A percentile compares a stretch with the other conserved stretches of the same genome.
Conservation (phyloP, 352 stramenopile genomes). For the Pythium oligandrum region DNA sequence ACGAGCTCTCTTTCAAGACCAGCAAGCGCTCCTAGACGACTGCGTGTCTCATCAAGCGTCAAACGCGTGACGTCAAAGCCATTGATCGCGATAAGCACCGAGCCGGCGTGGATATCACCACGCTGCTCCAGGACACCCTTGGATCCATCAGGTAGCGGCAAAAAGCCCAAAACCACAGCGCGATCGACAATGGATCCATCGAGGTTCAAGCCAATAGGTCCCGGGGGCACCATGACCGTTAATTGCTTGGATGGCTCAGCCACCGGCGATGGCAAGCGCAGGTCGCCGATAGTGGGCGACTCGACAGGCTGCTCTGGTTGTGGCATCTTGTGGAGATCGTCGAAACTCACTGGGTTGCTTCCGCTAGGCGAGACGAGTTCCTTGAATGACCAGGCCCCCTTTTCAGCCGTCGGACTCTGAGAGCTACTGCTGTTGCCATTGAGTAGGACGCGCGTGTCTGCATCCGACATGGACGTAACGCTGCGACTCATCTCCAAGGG, state of each 20-base stretch:
- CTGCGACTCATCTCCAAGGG: constrained; percentile 1
- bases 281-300: constrained; percentile 22
- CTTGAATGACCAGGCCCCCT: constrained; percentile 16
- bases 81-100: constrained; percentile 62
- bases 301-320: background rate
- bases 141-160: constrained; percentile 46
- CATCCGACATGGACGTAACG: constrained; percentile 1
- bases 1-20: constrained; percentile 34
- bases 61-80: constrained; percentile 51
- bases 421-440: constrained; percentile 18
- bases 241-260: constrained; percentile 16
- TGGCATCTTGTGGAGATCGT: background rate
- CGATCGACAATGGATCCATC: constrained; percentile 37
- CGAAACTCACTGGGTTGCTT: constrained; percentile 1
- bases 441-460: constrained; percentile 19
- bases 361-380: constrained; percentile 13
- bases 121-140: constrained; percentile 46
- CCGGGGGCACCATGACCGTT: constrained; percentile 38
- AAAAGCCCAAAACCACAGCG: constrained; percentile 64
- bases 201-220: constrained; percentile 63
- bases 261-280: background rate
- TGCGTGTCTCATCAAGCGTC: constrained; percentile 29
- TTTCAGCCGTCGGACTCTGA: constrained; percentile 10
- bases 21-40: constrained; percentile 36
- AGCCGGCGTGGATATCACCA: constrained; percentile 46